Base-by-base conservation (phyloP, 1,139 yeast genomes). In the Geotrichum candidum region DNA sequence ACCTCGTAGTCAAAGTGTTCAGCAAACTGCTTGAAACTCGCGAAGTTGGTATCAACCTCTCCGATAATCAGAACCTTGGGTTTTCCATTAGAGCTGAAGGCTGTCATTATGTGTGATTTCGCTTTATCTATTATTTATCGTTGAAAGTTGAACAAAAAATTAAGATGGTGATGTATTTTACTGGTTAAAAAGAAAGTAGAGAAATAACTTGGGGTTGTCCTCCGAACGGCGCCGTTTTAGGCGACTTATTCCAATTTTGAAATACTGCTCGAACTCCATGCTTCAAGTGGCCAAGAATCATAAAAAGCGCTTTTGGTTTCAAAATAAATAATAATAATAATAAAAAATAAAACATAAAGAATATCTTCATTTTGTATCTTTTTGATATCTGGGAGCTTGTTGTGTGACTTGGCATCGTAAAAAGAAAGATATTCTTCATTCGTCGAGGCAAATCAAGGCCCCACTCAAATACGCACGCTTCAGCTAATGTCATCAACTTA, bases 41-140 rank as follows among this genome's bases (percentile, higher is more conserved):
- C 48, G 11, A 54, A 50, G 15, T 61, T 51, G n/a, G 57, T 51
- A 41, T 53, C 27, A 22, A 61, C 61, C 15, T 54, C 35, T 15
- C 63, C 63, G 38, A 57, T 51, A 27, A 61, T 57, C 22, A 61
- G 33, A 15, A 61, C 61, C 11, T 54, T 58, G 18, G 61, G 63
- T 38, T 61, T 61, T 33, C 48, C 48, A 15, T 13, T n/a, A 41
- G 23, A 41, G 5, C n/a, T 41, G 18, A 15, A 41, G 10, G n/a
- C 53, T 27, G 23, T 51, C 53, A 51, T 51, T 13, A 29, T 33
- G 11, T 23, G 22, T 33, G 35, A 29, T 27, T 51, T 15, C 51
- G 41, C 18, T 27, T 51, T 41, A 1, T n/a, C 18, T 41, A 41
- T 7, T n/a, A n/a, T 41, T 10, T 41, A 4, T 35, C n/a, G 41